A percentile compares a stretch with the other conserved stretches of the same genome.
phyloP scores from a whole-genome alignment of 495 filamentous ascomycete species.

The Lichina pygmaea region DNA sequence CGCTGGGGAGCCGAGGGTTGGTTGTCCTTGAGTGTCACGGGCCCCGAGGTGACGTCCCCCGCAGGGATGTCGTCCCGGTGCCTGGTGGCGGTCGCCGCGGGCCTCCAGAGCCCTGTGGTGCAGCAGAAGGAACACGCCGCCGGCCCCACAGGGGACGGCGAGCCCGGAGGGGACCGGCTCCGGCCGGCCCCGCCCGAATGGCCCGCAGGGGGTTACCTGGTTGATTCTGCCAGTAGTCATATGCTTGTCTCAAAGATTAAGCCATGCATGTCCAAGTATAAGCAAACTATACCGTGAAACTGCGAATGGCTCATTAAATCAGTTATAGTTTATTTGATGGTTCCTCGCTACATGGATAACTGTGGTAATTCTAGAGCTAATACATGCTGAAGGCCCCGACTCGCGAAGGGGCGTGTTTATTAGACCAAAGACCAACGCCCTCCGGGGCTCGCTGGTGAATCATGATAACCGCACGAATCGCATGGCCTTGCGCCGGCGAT shows the following conservation, averaged over 20 bases:
- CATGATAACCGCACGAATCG: conserved; percentile 39
- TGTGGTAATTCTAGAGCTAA: conserved; percentile 52
- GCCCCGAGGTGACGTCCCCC: too few species aligned
- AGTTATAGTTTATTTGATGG: conserved; percentile 33
- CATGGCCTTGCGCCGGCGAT: conserved; percentile 34
- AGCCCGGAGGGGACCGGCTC: too few species aligned
- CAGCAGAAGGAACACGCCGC: too few species aligned
- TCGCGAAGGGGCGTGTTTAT: conserved; percentile 33
- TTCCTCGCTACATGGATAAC: conserved; percentile 40
- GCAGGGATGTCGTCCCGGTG: too few species aligned
- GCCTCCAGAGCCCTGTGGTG: too few species aligned
- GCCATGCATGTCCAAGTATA: conserved; percentile 50
- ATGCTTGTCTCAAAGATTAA: conserved; percentile 43
- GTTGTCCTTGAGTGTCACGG: too few species aligned
- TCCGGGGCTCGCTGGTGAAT: conserved; percentile 34
- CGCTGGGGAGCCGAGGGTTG: too few species aligned
- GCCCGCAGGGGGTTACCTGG: conserved; percentile 21
- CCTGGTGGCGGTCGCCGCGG: too few species aligned
- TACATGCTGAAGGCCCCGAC: conserved; percentile 29
- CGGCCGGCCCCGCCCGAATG: background rate
- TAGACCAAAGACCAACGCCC: conserved; percentile 44
- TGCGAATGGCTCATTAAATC: conserved; percentile 48
- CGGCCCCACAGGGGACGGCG: too few species aligned
- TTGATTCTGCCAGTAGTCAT: conserved; percentile 25
- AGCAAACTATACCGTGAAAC: conserved; percentile 40